A percentile compares a stretch with the other conserved stretches of the same genome.
These are phyloP conservation scores for Fusarium azukiicola DNA, from an alignment of 2,329 filamentous ascomycete species.

Conservation along the genomic window DNA sequence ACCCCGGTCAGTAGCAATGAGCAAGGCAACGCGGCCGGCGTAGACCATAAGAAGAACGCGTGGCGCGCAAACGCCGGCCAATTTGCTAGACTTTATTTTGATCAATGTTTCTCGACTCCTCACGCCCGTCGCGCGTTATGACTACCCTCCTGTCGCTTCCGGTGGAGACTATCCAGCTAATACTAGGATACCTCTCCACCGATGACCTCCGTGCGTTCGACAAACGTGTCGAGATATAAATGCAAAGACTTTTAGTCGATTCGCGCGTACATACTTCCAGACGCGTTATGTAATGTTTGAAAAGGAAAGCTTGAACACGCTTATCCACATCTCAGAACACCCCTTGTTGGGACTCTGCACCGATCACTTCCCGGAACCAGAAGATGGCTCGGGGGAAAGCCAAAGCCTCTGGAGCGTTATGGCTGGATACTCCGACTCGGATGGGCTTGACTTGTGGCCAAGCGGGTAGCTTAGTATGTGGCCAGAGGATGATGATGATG, in stretches of 20 bases:
- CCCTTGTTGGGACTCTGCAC: slow-evolving; percentile 6
- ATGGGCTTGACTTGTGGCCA: too few species aligned
- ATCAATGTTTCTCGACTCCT: background rate
- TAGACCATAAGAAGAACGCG: background rate
- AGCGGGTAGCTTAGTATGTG: too few species aligned
- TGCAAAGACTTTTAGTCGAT: background rate
- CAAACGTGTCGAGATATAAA: background rate
- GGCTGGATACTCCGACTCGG: too few species aligned
- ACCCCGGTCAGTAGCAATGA: background rate
- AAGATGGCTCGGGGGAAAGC: background rate
- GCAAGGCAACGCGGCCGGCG: background rate
- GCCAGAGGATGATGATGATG: too few species aligned
- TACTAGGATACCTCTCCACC: background rate
- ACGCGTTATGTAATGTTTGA: slow-evolving; percentile 27
- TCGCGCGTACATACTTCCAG: slow-evolving; percentile 16
- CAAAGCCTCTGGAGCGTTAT: too few species aligned
- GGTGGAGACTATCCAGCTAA: background rate
- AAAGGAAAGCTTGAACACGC: slow-evolving; percentile 7
- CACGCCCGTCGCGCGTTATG: background rate
- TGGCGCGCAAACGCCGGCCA: background rate
- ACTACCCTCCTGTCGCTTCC: slow-evolving; percentile 5
- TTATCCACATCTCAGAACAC: slow-evolving; percentile 16
- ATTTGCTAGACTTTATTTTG: background rate
- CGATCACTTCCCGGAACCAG: slow-evolving; percentile 6
- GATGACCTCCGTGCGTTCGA: background rate